Percentiles rank a stretch among this genome's conserved stretches.
Conservation (phyloP, 2,329 filamentous ascomycete genomes). For the Zasmidium cellare region DNA sequence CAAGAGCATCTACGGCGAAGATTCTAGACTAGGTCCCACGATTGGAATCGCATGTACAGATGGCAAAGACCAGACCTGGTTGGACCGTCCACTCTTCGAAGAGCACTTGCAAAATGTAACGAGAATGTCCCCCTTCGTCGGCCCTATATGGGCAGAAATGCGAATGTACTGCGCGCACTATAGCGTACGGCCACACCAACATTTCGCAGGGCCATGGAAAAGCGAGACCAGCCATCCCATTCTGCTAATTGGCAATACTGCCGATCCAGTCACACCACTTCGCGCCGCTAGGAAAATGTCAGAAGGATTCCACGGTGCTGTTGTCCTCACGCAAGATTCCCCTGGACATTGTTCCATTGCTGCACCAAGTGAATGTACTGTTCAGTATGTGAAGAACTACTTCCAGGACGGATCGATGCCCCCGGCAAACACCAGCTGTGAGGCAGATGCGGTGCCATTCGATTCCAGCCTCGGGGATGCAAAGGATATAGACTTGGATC, state of each 20-base stretch:
- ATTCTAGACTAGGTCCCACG: slow-evolving; percentile 15
- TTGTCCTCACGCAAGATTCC: slow-evolving; percentile 31
- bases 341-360: slow-evolving; percentile 31
- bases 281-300: slow-evolving; percentile 34
- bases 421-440: slow-evolving; percentile 25
- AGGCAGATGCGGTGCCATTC: slow-evolving; percentile 31
- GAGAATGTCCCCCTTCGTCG: slow-evolving; percentile 36
- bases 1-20: neutral
- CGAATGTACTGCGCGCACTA: slow-evolving; percentile 41
- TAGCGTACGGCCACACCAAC: slow-evolving; percentile 36
- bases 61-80: slow-evolving; percentile 33
- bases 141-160: slow-evolving; percentile 40
- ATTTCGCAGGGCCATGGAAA: slow-evolving; percentile 31
- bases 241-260: slow-evolving; percentile 33
- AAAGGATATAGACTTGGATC: neutral
- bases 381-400: slow-evolving; percentile 26
- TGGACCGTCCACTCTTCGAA: slow-evolving; percentile 30
- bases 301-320: slow-evolving; percentile 27
- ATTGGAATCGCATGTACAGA: slow-evolving; percentile 44
- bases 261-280: slow-evolving; percentile 36
- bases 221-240: slow-evolving; percentile 32
- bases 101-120: slow-evolving; percentile 38
- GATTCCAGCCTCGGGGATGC: slow-evolving; percentile 7
- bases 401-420: slow-evolving; percentile 34
- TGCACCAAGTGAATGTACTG: slow-evolving; percentile 29